These are phyloP conservation scores for Amoebophrya sp. DNA, from an alignment of 169 alveolate species.

Conservation along the genomic window DNA sequence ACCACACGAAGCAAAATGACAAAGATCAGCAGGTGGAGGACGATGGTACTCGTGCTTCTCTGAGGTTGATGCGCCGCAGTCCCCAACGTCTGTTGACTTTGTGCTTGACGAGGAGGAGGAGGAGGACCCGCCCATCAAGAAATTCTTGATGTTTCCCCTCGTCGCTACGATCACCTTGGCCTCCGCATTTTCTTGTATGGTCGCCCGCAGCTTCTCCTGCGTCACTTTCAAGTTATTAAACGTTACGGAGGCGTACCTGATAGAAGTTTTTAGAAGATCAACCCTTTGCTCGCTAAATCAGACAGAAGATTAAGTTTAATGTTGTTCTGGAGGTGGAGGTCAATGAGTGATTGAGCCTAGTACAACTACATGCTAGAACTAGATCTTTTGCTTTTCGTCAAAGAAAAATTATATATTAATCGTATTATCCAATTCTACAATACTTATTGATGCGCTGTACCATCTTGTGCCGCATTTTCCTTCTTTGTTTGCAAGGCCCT, in stretches of 20 bases:
- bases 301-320: too few relatives aligned
- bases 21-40: too few relatives aligned
- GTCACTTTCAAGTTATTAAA: neutral
- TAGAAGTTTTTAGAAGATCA: too few relatives aligned
- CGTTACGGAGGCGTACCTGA: neutral
- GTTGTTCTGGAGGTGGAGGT: neutral
- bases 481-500: neutral
- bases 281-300: too few relatives aligned
- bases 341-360: too few relatives aligned
- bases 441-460: neutral
- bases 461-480: neutral
- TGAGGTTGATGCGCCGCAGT: neutral
- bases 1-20: too few relatives aligned
- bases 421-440: too few relatives aligned
- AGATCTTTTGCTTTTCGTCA: too few relatives aligned
- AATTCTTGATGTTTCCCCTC: neutral
- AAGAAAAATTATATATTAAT: too few relatives aligned
- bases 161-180: neutral
- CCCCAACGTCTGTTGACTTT: neutral
- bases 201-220: conserved; percentile 6
- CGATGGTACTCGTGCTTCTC: too few relatives aligned
- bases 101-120: neutral
- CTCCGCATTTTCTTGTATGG: neutral
- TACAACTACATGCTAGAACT: too few relatives aligned
- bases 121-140: neutral